Base-by-base conservation (phyloP, 2,329 filamentous ascomycete species). In the Botrytis aclada region DNA sequence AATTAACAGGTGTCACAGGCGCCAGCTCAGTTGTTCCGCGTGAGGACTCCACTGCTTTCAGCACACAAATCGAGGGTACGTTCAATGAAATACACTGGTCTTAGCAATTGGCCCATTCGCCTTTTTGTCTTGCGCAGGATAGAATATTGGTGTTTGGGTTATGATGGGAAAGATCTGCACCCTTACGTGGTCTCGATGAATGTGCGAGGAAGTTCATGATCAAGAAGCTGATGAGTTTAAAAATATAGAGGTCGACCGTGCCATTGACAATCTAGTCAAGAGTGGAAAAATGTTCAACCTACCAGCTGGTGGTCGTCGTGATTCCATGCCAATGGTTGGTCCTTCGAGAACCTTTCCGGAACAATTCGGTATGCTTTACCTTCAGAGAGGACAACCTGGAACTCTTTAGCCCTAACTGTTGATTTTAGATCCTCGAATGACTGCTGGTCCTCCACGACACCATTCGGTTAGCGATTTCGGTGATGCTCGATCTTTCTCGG, bases 231-330 rank as follows among this genome's bases (percentile, higher is more conserved):
- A 73, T 69, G 61, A 63, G 47, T 63, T 51, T 56, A 7, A n/a
- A 45, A 65, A 43, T 77, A 69, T 81, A 97, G 96, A 99, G 89
- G 94, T 99, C 79, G 96, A 98, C 77, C 92, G 95, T 82, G 95
- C 95, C 78, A 90, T 95, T 80, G 96, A 98, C 81, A 98, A 98
- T 83, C 88, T 99, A 74, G 88, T 95, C 80, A 98, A 98, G 88
- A 97, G 95, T 82, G 95, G 95, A 80, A 98, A 98, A 86, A 91
- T 95, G 84, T 96, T 95, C 84, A 89, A 87, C 64, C 73, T 77
- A 69, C 72, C 73, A 66, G 84, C 75, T 64, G 86, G 86, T 80
- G 88, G 86, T 80, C 93, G 96, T 83, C 93, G 95, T 87, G 93
- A 97, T 84, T 97, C 90, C 74, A 87, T 91, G 88, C 88, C 89